Base-by-base conservation (phyloP, 2,329 filamentous ascomycete genomes). In the Colletotrichum sp. region DNA sequence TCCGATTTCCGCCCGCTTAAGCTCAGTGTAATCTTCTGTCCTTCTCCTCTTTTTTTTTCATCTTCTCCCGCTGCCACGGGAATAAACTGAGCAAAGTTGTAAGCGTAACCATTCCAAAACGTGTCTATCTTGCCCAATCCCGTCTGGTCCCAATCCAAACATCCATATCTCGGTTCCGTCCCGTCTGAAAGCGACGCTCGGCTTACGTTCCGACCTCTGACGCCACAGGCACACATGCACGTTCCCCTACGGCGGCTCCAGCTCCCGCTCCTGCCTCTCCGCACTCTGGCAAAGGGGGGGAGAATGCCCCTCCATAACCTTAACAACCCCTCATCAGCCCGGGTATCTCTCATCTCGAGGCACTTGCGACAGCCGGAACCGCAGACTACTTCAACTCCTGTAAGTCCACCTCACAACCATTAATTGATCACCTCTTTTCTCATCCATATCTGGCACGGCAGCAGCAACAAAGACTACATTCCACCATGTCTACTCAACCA, bases 401-500 rank as follows among this genome's bases (percentile, higher is more conserved):
- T 71, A 58, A 61, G 66, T 67, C 43, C 74, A 26, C 43, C 28
- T 67, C 55, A 10, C 10, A 24, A 21, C 26, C 52, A 30, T 15
- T 55, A 43, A 60, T 65, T 32, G 66, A 74, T 32, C n/a, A 3
- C 32, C 26, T 21, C 30, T 55, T 60, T 67, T 75, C 69, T 70
- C 75, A 66, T 65, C 32, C 32, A 68, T n/a, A 36, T 24, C 16
- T 43, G 24, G 32, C 36, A 28, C 52, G 72, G 67, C 71, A 38
- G 43, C 58, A 77, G 28, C 48, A 77, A 58, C 71, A 30, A 55
- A 66, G 77, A 30, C 69, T 67, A 15, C 26, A 67, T 18, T 76
- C 79, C 82, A 88, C 82, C 70, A 93, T 93, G 92, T 93, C 91
- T 79, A 88, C 88, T 75, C 92, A 93, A 80, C 88, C 91, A 71